Percentiles rank a stretch among this genome's conserved stretches.
Conservation (phyloP, 805 yeast genomes). For the Myxozyma geophila region DNA sequence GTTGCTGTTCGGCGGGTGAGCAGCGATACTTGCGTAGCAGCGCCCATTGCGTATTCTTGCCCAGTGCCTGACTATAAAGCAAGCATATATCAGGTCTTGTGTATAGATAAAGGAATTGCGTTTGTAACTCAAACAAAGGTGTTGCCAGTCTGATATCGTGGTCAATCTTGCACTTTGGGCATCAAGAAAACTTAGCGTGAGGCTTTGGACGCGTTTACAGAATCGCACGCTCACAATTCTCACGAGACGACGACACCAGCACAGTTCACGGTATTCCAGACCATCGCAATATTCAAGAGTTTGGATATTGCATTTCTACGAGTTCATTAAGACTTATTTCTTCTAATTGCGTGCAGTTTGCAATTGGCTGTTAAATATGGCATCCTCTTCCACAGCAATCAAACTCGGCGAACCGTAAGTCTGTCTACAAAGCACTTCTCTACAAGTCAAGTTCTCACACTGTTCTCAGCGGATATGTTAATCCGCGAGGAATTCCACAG, state of each 20-base stretch:
- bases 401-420: constrained; percentile 21
- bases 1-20: not conserved
- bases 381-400: constrained; percentile 10
- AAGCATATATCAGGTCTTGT: too few relatives aligned
- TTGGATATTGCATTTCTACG: not conserved
- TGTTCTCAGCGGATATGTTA: constrained; percentile 43
- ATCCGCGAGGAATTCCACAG: constrained; percentile 95
- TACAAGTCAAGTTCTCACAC: not conserved
- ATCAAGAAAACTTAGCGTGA: not conserved
- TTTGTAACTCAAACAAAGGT: too few relatives aligned
- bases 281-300: not conserved
- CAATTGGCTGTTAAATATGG: not conserved
- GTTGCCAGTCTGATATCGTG: too few relatives aligned
- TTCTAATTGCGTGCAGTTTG: not conserved
- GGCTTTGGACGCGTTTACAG: not conserved
- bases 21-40: not conserved
- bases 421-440: not conserved
- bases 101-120: too few relatives aligned
- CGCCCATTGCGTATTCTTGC: not conserved
- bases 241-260: not conserved
- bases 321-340: not conserved
- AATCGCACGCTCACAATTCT: not conserved
- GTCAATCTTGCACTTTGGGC: too few relatives aligned
- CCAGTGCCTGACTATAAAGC: too few relatives aligned
- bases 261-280: too few relatives aligned